Base-by-base conservation (phyloP, 495 filamentous ascomycete genomes). In the Cudoniella acicularis region DNA sequence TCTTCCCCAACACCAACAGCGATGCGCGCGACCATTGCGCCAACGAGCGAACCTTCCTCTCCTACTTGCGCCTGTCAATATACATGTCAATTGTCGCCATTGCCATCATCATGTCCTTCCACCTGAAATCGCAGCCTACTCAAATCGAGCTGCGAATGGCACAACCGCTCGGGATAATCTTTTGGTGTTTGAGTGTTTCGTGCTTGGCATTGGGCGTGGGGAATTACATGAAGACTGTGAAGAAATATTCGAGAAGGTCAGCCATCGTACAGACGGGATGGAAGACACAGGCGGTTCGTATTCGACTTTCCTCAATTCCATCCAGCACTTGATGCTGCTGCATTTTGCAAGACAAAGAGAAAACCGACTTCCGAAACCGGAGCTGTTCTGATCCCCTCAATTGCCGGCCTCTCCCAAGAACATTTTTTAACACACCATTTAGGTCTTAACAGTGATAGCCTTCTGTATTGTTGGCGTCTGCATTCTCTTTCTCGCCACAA, bases 261-360 rank as follows among this genome's bases (percentile, higher is more conserved):
- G 94, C 94, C 0, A 77, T 98, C 56, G 94, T 98, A 36, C 94
- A 98, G 73, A 89, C 84, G 49, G 94, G 94, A 27, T 93, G 89
- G 86, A 96, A 91, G 74, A 97, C 94, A 36, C 92, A 96, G 70
- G 67, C 83, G 21, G 88, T 91, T 65, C 68, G 85, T 74, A 43
- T 36, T 43, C 27, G 27, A n/a, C 27, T 25, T 52, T 26, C 51
- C 36, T 52, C 56, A 54, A 48, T 21, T 21, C n/a, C n/a, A 16
- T 46, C 43, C n/a, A n/a, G n/a, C n/a, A n/a, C n/a, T n/a, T n/a
- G n/a, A n/a, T n/a, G n/a, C n/a, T n/a, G n/a, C n/a, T n/a, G n/a
- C n/a, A n/a, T n/a, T n/a, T n/a, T n/a, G n/a, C n/a, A n/a, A n/a
- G n/a, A n/a, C n/a, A n/a, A n/a, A n/a, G 23, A 40, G 43, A 3